phyloP scores from a whole-genome alignment of 768 basidiomycete species.

The Rhodotorula babjevae region DNA sequence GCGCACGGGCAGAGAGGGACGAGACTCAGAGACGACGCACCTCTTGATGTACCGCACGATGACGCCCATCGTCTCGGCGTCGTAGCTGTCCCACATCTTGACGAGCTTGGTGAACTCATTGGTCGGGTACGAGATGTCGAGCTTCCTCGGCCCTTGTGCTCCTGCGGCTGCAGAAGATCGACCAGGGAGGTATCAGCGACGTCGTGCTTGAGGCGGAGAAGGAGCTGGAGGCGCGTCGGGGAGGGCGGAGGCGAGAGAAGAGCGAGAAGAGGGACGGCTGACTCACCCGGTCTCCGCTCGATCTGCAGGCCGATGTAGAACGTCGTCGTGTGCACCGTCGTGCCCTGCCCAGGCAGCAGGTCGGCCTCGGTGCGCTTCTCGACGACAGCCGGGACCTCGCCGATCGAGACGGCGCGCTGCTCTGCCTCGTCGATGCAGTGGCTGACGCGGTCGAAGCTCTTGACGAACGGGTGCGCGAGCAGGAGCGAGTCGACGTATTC shows the following conservation, averaged over 20 bases:
- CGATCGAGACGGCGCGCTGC: conserved; percentile 78
- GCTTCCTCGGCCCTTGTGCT: conserved; percentile 66
- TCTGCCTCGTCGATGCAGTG: conserved; percentile 83
- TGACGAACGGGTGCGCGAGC: conserved; percentile 90
- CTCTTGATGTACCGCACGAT: conserved; percentile 87
- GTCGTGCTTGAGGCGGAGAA: too few species aligned
- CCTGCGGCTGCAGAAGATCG: conserved; percentile 55
- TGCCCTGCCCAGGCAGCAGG: conserved; percentile 52
- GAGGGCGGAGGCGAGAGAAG: too few species aligned
- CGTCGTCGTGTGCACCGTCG: conserved; percentile 83
- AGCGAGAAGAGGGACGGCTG: neutral
- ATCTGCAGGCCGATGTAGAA: conserved; percentile 95
- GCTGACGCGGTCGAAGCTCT: conserved; percentile 81
- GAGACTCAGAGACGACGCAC: conserved; percentile 50
- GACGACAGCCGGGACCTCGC: conserved; percentile 70
- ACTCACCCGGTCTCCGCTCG: conserved; percentile 76
- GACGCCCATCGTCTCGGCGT: conserved; percentile 87
- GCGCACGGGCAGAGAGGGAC: too few species aligned
- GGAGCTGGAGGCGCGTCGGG: too few species aligned
- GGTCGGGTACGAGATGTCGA: conserved; percentile 96
- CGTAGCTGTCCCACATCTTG: conserved; percentile 92
- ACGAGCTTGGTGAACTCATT: conserved; percentile 90
- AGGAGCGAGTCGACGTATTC: conserved; percentile 89
- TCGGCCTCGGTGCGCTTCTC: conserved; percentile 71
- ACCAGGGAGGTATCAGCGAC: too few species aligned